Percentiles rank a stretch among this genome's conserved stretches.
These are phyloP conservation scores for Opeltia flavorubescens DNA, from an alignment of 495 filamentous ascomycete species.

Conservation along the genomic window DNA sequence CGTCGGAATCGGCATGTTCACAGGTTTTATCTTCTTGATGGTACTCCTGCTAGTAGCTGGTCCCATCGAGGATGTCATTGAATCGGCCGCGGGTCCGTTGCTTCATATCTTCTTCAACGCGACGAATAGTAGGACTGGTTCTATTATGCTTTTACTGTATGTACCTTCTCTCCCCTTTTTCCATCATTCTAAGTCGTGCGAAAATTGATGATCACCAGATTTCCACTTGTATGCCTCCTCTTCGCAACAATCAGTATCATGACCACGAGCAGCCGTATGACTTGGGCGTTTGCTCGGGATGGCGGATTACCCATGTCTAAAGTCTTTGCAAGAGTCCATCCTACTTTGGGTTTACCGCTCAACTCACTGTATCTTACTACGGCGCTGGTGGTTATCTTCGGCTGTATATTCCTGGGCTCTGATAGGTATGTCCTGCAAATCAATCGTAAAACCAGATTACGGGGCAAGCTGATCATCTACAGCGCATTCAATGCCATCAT, in stretches of 20 bases:
- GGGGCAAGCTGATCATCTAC: no score
- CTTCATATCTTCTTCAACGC: constrained; percentile 59
- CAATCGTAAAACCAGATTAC: no score
- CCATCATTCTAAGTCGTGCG: no score
- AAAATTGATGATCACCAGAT: constrained; percentile 25
- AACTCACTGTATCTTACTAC: constrained; percentile 57
- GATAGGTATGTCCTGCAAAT: no score
- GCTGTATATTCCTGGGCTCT: constrained; percentile 63
- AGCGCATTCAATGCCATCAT: constrained; percentile 49
- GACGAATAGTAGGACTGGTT: constrained; percentile 47
- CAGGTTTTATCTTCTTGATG: constrained; percentile 54
- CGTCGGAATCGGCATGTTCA: constrained; percentile 52
- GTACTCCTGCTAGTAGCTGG: constrained; percentile 52
- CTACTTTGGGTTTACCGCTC: constrained; percentile 48
- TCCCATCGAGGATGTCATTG: constrained; percentile 43
- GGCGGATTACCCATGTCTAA: constrained; percentile 53
- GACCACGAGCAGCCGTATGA: constrained; percentile 66
- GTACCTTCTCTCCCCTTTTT: constrained; percentile 14
- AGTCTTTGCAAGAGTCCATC: constrained; percentile 51
- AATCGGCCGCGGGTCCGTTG: constrained; percentile 46
- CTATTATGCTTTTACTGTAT: constrained; percentile 55
- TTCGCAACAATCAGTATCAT: constrained; percentile 60
- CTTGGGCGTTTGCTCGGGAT: constrained; percentile 61
- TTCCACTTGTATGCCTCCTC: constrained; percentile 57
- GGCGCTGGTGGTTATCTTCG: constrained; percentile 50